A percentile compares a stretch with the other conserved stretches of the same genome.
Evolutionary conservation across 164 flowering plant species (phyloP).

Genomic region (Santalum album): DNA sequence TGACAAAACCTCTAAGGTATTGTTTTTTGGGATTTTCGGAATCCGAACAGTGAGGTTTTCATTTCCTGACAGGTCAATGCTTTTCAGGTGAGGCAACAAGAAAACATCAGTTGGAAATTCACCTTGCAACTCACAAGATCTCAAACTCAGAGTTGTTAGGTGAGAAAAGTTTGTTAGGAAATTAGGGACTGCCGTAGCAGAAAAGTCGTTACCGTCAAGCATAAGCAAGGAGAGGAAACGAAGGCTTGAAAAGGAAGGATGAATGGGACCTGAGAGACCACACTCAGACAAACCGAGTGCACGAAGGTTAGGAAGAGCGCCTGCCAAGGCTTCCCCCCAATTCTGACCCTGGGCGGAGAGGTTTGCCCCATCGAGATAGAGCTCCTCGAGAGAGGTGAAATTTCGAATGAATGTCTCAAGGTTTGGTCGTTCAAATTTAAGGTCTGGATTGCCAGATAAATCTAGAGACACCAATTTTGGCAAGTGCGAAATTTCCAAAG

Average conservation of each 20-base stretch:
- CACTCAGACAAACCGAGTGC: too few relatives aligned
- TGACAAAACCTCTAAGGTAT: not conserved
- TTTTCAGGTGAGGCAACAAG: conserved; percentile 3
- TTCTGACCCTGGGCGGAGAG: not conserved
- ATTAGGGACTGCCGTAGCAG: not conserved
- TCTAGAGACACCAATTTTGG: conserved; percentile 14
- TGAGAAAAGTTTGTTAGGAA: conserved; percentile 4
- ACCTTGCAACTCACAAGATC: not conserved
- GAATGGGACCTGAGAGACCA: too few relatives aligned
- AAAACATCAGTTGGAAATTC: conserved; percentile 4
- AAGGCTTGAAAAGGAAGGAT: too few relatives aligned
- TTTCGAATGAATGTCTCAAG: conserved; percentile 2
- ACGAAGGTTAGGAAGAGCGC: too few relatives aligned
- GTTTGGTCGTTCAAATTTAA: not conserved
- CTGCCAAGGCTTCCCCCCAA: too few relatives aligned
- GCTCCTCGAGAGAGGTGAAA: not conserved
- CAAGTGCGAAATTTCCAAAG: conserved; percentile 10
- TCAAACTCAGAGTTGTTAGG: not conserved
- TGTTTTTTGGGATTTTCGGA: not conserved
- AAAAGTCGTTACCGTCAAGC: too few relatives aligned
- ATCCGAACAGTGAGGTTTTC: not conserved
- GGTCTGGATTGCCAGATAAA: not conserved
- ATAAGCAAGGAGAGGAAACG: too few relatives aligned
- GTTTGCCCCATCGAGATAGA: not conserved
- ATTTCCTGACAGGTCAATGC: not conserved